phyloP scores from a whole-genome alignment of 495 filamentous ascomycete genomes.

The Hapsidospora chrysogenum region DNA sequence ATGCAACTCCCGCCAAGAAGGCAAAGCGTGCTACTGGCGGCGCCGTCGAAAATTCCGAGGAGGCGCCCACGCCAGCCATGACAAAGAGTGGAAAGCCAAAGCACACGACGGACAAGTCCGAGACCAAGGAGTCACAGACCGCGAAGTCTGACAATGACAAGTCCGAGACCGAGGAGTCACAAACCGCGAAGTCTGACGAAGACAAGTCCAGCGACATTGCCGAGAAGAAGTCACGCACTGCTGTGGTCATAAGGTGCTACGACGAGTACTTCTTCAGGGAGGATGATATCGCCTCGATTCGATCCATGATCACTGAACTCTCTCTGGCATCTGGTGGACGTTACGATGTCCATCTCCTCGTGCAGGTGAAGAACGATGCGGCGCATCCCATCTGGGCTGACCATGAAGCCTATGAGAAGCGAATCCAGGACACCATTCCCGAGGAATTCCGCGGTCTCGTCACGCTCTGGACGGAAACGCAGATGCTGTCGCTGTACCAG shows the following conservation, averaged over 20 bases:
- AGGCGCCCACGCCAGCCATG: neutral
- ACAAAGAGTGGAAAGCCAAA: slow-evolving; percentile 7
- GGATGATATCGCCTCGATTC: slow-evolving; percentile 53
- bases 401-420: slow-evolving; percentile 33
- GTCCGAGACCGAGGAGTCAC: neutral
- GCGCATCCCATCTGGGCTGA: slow-evolving; percentile 47
- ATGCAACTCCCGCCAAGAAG: neutral
- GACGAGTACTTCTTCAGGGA: slow-evolving; percentile 50
- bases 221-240: slow-evolving; percentile 35
- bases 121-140: slow-evolving; percentile 11
- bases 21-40: neutral
- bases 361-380: slow-evolving; percentile 56
- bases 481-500: slow-evolving; percentile 80
- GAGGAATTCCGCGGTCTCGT: slow-evolving; percentile 78
- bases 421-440: slow-evolving; percentile 56
- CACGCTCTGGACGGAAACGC: slow-evolving; percentile 78
- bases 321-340: slow-evolving; percentile 61
- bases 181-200: neutral
- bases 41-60: slow-evolving; percentile 1
- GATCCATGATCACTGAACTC: slow-evolving; percentile 61
- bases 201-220: neutral
- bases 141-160: slow-evolving; percentile 31
- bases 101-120: slow-evolving; percentile 20
- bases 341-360: slow-evolving; percentile 65
- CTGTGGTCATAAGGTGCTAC: slow-evolving; percentile 61